phyloP scores from a whole-genome alignment of 441 rosid species.

The Jatropha multifida region DNA sequence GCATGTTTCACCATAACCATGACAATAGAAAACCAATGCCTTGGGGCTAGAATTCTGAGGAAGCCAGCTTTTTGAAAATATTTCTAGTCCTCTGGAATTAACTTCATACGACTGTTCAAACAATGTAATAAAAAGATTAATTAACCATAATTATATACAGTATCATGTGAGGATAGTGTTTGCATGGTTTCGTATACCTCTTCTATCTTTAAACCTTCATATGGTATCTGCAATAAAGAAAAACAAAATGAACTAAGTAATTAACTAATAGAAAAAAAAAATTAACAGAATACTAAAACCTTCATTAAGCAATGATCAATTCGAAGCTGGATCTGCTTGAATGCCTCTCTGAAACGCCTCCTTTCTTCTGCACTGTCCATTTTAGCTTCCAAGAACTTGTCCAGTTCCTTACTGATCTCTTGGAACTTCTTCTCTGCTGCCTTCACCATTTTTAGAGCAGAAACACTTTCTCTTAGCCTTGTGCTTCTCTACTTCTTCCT shows the following conservation, averaged over 20 bases:
- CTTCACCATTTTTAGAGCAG: not conserved
- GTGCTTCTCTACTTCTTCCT: not conserved
- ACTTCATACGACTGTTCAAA: constrained; percentile 52
- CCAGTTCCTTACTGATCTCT: constrained; percentile 36
- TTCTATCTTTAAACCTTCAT: constrained; percentile 53
- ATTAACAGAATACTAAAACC: constrained; percentile 32
- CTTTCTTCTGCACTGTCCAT: constrained; percentile 71
- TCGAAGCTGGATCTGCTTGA: constrained; percentile 59
- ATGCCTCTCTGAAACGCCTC: constrained; percentile 68
- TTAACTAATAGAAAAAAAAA: not conserved
- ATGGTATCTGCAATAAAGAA: constrained; percentile 54
- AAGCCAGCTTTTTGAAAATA: constrained; percentile 82
- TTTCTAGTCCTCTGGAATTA: constrained; percentile 78
- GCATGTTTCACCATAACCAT: constrained; percentile 96
- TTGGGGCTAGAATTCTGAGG: constrained; percentile 45
- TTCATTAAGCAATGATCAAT: constrained; percentile 82
- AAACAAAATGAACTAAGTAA: not conserved
- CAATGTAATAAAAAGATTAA: not conserved
- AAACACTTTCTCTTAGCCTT: too few species aligned
- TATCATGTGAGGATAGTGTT: too few species aligned
- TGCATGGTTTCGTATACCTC: constrained; percentile 43
- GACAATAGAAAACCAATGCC: constrained; percentile 80
- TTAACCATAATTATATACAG: not conserved
- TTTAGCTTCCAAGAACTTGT: constrained; percentile 43
- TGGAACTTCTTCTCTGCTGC: constrained; percentile 3